Evolutionary conservation across 768 basidiomycete species (phyloP), one percentile per base, ranked within the genome.

Genomic region (Sporobolomyces pararoseus): DNA sequence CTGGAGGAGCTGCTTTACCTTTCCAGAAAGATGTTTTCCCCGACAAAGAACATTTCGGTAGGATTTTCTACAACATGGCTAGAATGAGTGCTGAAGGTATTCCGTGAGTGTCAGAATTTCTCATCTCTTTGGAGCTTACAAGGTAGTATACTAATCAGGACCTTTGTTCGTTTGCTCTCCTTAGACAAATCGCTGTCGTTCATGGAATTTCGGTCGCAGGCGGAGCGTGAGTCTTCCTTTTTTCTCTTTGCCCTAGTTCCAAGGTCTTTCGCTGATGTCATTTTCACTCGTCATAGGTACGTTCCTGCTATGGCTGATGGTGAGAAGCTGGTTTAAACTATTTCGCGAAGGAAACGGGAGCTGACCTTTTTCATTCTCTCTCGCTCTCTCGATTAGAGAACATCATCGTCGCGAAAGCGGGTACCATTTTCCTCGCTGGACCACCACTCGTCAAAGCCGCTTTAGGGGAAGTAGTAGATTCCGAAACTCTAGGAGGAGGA

Each of bases 21-120:
- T 85, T 90, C 79, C 93, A 97, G 80, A 53, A 46, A 57, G 57
- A 87, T 83, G 86, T 94, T 17, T 95, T 95, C 79, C 93, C 93
- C 7, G 93, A 96, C 82, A 90, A 87, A 78, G 89, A 95, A 72
- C 91, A 97, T 78, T 97, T 97, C 75, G 93, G 93, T 6, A 85
- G 93, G 7, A 95, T 96, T 77, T 97, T 97, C 81, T 96, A 93
- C 79, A 96, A 97, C 76, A 95, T 95, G 91, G 92, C 88, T 65
- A 54, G 82, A 44, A 60, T 55, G 67, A 61, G 47, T 27, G 55
- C 47, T 1, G 67, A 63, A 23, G 70, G 70, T 2, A 70, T 75
- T 29, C 71, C 71, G 65, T 63, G 25, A 32, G 69, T 49, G 17
- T 17, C 25, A 4, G 19, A 32, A 5, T 25, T 2, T 23, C 25